Base-by-base conservation (phyloP, 2,329 filamentous ascomycete species). In the Fusarium subglutinans region DNA sequence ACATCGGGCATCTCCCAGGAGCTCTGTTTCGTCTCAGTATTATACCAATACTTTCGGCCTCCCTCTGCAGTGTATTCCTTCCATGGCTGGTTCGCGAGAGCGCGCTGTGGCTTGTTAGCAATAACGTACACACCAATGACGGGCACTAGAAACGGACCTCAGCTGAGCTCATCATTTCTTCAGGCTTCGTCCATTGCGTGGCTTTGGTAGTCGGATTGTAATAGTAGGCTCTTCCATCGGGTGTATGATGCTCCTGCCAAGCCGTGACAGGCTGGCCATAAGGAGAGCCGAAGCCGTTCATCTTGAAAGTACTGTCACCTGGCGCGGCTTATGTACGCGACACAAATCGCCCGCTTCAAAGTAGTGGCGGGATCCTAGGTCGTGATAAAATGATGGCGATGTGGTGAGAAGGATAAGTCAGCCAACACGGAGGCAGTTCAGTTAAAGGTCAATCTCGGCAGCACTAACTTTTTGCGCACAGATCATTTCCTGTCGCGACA, bases 141-240 rank as follows among this genome's bases (percentile, higher is more conserved):
- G n/a, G n/a, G 35, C 7, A 24, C 24, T 11, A 7, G 2, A 53
- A 20, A 76, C 83, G 73, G 84, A 95, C 94, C 90, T 98, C 95
- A 58, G 91, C 90, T 12, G 90, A 89, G 28, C 90, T 92, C 93
- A 97, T 95, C 83, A 97, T 86, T 51, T 97, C 96, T 80, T 93
- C 90, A 8, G 96, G 97, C 85, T 98, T 98, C 45, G 91, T 92
- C 96, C 96, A 99, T 89, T 95, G 93, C 38, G 96, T 98, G 72
- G 89, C 90, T 81, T 97, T 97, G 22, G 95, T 98, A 70, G 90
- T 84, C 18, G 91, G 85, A 81, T 99, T 97, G 87, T 95, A 97
- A 82, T 97, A 99, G 83, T 99, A 99, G 53, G 91, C 87, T 76
- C 94, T 91, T 74, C 95, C 96, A 79, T 98, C 95, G 6, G 91